Base-by-base conservation (phyloP, 768 basidiomycete genomes). In the Boletales sp. region DNA sequence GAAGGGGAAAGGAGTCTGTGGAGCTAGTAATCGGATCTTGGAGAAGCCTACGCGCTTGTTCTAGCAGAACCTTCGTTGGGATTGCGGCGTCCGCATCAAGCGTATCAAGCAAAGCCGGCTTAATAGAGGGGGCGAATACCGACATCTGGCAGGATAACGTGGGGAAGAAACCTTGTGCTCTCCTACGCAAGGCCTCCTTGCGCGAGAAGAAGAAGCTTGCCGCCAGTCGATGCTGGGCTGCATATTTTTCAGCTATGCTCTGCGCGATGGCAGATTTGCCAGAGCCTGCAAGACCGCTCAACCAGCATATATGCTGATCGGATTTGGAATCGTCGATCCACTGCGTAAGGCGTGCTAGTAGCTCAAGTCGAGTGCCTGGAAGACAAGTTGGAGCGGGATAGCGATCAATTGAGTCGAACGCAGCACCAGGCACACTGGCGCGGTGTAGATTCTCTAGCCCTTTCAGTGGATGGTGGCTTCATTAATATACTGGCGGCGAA, bases 181-280 rank as follows among this genome's bases (percentile, higher is more conserved):
- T 55, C 18, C 65, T 60, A 21, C 66, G 58, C 8, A 45, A 50
- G 17, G 51, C 50, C 19, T 63, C 58, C 21, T 57, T 57, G 11
- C 60, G 47, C 8, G 61, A 69, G 46, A 70, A 69, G 54, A 72
- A 72, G 51, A 69, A 72, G 31, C 62, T 66, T 6, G 68, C 69
- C 15, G 65, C 66, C 4, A 71, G 61, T 13, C 60, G 62, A 21
- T 32, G 14, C 32, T 52, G 43, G 36, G 29, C 21, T 35, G 48
- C 45, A 44, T 53, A 62, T 39, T 52, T 57, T 40, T 67, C 55
- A 15, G 67, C 61, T 2, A 69, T 51, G 9, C 58, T 65, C 43
- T 70, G 68, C 7, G 59, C 58, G 17, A 72, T 45, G 10, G 60
- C 60, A 8, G 60, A 61, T 45, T 61, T 61, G 5, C 62, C 62